These are phyloP conservation scores for Neurospora pannonica DNA, from an alignment of 495 filamentous ascomycete genomes.

Conservation along the genomic window DNA sequence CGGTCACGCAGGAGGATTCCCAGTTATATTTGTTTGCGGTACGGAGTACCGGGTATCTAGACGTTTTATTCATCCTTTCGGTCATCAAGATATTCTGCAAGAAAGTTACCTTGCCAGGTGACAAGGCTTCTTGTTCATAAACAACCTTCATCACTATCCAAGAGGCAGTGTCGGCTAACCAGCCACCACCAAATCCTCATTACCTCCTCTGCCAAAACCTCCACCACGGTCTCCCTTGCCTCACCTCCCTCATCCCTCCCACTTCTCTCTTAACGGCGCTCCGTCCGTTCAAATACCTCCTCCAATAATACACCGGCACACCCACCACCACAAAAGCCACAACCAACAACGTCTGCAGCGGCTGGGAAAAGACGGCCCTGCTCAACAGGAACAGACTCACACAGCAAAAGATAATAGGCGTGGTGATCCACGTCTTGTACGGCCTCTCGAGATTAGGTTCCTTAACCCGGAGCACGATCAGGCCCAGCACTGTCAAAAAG, in stretches of 20 bases:
- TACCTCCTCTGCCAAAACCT: conserved; percentile 35
- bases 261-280: conserved; percentile 23
- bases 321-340: conserved; percentile 74
- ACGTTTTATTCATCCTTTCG: neutral
- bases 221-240: conserved; percentile 23
- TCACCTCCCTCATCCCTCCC: conserved; percentile 2
- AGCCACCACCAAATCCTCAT: neutral
- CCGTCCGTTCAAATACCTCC: conserved; percentile 41
- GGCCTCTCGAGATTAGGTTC: conserved; percentile 83
- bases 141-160: neutral
- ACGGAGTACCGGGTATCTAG: neutral
- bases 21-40: neutral
- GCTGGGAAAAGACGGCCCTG: conserved; percentile 78
- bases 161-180: neutral
- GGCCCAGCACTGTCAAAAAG: conserved; percentile 85
- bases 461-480: conserved; percentile 81
- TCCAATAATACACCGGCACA: conserved; percentile 81
- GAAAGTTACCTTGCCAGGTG: neutral
- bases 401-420: conserved; percentile 96
- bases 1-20: neutral
- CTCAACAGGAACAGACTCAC: conserved; percentile 88
- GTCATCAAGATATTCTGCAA: neutral
- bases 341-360: conserved; percentile 81
- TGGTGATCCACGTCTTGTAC: conserved; percentile 92
- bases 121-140: neutral